These are phyloP conservation scores for Rhodamnia rubescens DNA, from an alignment of 345 rosid genomes.

Conservation along the genomic window DNA sequence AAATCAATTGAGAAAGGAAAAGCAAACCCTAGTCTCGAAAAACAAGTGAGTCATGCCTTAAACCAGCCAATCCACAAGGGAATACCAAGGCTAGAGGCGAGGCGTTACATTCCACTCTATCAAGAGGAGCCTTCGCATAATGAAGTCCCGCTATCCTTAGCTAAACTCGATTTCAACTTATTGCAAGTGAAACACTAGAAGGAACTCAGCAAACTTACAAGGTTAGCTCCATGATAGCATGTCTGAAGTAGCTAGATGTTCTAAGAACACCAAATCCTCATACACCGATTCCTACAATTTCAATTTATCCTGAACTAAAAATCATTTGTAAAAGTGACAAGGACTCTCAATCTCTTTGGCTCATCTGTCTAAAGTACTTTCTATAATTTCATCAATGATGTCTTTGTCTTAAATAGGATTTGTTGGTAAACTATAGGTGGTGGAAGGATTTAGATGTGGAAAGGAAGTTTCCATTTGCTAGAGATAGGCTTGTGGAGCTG, in stretches of 20 bases:
- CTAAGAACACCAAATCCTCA: background rate
- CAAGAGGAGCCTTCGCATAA: background rate
- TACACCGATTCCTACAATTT: background rate
- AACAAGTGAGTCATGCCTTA: background rate
- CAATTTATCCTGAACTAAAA: background rate
- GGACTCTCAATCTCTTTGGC: background rate
- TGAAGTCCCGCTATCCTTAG: background rate
- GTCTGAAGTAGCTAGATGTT: background rate
- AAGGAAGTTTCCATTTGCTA: conserved; percentile 1
- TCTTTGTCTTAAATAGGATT: background rate
- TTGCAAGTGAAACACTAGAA: background rate
- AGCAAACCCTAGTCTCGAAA: background rate
- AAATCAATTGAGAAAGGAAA: background rate
- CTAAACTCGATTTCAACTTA: background rate
- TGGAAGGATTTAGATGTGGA: background rate
- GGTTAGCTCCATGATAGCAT: background rate
- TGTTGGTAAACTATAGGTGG: background rate
- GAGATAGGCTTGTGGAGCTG: background rate
- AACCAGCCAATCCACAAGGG: background rate
- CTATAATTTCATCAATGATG: background rate
- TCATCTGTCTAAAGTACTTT: background rate
- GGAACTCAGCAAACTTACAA: background rate
- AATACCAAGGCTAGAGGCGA: background rate
- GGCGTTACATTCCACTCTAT: background rate
- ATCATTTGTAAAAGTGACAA: background rate